phyloP scores from a whole-genome alignment of 2,329 filamentous ascomycete species.

The Cordyceps militaris region DNA sequence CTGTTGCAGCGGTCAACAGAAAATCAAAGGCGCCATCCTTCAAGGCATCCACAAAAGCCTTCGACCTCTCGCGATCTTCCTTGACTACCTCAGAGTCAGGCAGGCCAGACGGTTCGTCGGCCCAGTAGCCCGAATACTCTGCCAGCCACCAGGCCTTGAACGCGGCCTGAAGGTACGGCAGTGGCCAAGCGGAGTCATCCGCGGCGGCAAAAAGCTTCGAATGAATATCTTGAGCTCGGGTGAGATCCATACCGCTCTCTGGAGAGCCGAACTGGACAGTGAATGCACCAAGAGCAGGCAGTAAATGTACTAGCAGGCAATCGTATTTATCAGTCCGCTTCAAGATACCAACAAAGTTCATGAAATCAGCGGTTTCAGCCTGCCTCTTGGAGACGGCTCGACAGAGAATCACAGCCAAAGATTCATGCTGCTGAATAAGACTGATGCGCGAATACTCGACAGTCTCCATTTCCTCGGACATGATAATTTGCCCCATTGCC shows the following conservation, averaged over 20 bases:
- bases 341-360: constrained; percentile 59
- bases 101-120: constrained; percentile 60
- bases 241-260: constrained; percentile 60
- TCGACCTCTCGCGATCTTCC: constrained; percentile 63
- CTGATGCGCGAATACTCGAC: constrained; percentile 75
- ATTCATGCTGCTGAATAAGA: constrained; percentile 83
- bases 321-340: constrained; percentile 73
- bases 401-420: constrained; percentile 71
- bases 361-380: constrained; percentile 65
- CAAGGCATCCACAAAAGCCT: constrained; percentile 60
- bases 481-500: constrained; percentile 60
- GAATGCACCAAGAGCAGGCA: constrained; percentile 71
- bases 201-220: constrained; percentile 56
- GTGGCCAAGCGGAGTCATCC: constrained; percentile 63
- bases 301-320: constrained; percentile 65
- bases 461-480: constrained; percentile 63
- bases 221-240: constrained; percentile 65
- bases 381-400: constrained; percentile 71
- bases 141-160: constrained; percentile 81
- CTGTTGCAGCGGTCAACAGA: constrained; percentile 74
- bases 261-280: constrained; percentile 73
- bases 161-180: constrained; percentile 72
- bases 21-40: constrained; percentile 92
- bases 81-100: constrained; percentile 57
- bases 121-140: constrained; percentile 86